Base-by-base conservation (phyloP, 352 stramenopile genomes). In the Pythium sukuiense region DNA sequence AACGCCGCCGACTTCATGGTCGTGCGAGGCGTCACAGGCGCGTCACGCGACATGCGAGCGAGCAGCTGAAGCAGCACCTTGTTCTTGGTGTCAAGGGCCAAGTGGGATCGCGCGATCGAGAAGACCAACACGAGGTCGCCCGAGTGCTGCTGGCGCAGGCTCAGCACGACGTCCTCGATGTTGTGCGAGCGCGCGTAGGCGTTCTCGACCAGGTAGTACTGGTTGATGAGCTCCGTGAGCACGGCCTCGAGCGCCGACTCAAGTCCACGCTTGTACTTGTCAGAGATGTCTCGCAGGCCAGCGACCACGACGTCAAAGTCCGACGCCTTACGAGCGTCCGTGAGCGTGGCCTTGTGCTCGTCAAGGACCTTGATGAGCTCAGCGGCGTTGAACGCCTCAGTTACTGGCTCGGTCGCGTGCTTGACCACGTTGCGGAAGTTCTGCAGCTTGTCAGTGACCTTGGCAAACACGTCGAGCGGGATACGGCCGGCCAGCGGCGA, bases 401-500 rank as follows among this genome's bases (percentile, higher is more conserved):
- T 61, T 24, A 55, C 66, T 26, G 66, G 67, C 11, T 69, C 67
- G 32, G 71, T 62, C 43, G 74, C 64, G 29, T 70, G 26, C 74
- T 76, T 76, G 49, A 86, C 69, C 37, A 78, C 68, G 35, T 79
- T 79, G 55, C 86, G 85, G 67, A 93, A 94, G 33, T 72, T 74
- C 69, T 93, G 74, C 45, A 92, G 79, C 75, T 89, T 83, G 73
- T 91, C 81, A 26, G 79, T 90, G 60, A 99, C 93, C 55, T 90
- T 79, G 26, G 90, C 83, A 65, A 97, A 98, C 45, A 99, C 82
- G 18, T 89, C 72, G 1, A 89, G 84, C 43, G 98, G 94, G 63
- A 99, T 98, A 62, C 97, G 88, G n/a, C 97, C 95, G 45, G 92
- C 97, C 7, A 99, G 85, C 8, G 98, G 92, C 33, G 97, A 99